Percentiles rank a stretch among this genome's conserved stretches.
These are phyloP conservation scores for Stenocarpella maydis DNA, from an alignment of 2,329 filamentous ascomycete genomes.

Conservation along the genomic window DNA sequence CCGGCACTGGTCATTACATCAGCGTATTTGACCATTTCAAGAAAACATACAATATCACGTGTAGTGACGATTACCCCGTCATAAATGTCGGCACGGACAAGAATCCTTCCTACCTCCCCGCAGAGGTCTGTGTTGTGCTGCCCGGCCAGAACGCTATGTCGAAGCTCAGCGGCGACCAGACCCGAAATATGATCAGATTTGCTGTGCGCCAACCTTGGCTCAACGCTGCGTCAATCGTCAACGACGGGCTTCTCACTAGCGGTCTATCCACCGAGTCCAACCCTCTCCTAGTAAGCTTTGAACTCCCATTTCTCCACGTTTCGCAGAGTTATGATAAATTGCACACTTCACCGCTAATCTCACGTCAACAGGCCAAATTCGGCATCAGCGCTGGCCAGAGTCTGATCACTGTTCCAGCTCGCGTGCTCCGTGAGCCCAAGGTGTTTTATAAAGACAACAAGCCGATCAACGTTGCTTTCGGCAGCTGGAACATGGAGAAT, in stretches of 20 bases:
- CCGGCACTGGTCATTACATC: conserved; percentile 49
- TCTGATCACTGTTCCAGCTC: conserved; percentile 70
- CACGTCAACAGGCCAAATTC: conserved; percentile 23
- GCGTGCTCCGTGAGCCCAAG: conserved; percentile 62
- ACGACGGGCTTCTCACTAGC: conserved; percentile 56
- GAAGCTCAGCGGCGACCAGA: conserved; percentile 59
- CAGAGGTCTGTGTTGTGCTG: conserved; percentile 63
- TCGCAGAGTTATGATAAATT: conserved; percentile 39
- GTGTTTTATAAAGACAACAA: conserved; percentile 57
- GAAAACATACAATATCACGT: conserved; percentile 44
- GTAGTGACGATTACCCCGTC: conserved; percentile 53
- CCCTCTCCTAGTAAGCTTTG: conserved; percentile 45
- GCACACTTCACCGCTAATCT: conserved; percentile 48
- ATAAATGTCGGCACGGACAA: conserved; percentile 66
- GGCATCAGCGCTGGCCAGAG: conserved; percentile 57
- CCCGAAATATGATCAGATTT: conserved; percentile 66
- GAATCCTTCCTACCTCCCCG: conserved; percentile 65
- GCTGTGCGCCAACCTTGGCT: conserved; percentile 63
- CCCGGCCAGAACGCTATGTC: conserved; percentile 62
- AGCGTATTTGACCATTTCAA: conserved; percentile 61
- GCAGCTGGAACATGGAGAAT: conserved; percentile 67
- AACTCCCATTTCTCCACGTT: not conserved
- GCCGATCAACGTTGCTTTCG: conserved; percentile 42
- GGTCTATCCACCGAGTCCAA: conserved; percentile 53
- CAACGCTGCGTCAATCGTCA: conserved; percentile 65